Base-by-base conservation (phyloP, 2,329 filamentous ascomycete genomes). In the Beauveria caledonica region DNA sequence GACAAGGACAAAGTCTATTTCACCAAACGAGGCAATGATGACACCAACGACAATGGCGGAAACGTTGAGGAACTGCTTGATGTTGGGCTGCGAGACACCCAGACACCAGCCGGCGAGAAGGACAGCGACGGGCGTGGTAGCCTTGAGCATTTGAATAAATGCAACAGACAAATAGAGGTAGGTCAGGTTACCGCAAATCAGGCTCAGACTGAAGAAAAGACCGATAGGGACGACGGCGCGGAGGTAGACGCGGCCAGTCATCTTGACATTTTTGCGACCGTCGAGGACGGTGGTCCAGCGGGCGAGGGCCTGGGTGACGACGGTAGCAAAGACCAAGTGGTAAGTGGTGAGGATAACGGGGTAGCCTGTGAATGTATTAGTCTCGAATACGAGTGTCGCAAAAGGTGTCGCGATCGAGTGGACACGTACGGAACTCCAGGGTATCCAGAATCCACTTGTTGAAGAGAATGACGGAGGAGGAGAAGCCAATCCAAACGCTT, bases 91-190 rank as follows among this genome's bases (percentile, higher is more conserved):
- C 13, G 90, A 86, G 55, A 96, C 86, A 61, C 92, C 90, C 70
- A 97, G 86, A 57, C 82, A 80, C 93, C 94, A 97, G 66, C 91
- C 90, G 46, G 90, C 88, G 66, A 97, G 77, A 44, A 99, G 85
- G 57, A 97, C 92, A 58, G 92, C 92, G 62, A 97, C 92, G 17
- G 94, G 94, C 36, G 90, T 97, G 49, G 92, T 96, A 66, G 94
- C 94, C 89, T 97, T 97, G 75, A 97, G 86, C 93, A 97, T 97
- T 81, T 97, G 93, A 70, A 97, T 97, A 76, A 97, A 97, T 63
- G 93, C 89, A 62, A 97, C 93, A 66, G 89, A 94, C 63, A 97
- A 84, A 76, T 97, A 96, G 60, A 97, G 84, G 73, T 97, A 97
- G 68, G 93, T 92, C 76, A 96, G 77, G 79, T 97, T 97, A 71